Percentiles rank a stretch among this genome's conserved stretches.
Conservation (phyloP, 73 alveolate genomes). For the Strombidium stylifer region DNA sequence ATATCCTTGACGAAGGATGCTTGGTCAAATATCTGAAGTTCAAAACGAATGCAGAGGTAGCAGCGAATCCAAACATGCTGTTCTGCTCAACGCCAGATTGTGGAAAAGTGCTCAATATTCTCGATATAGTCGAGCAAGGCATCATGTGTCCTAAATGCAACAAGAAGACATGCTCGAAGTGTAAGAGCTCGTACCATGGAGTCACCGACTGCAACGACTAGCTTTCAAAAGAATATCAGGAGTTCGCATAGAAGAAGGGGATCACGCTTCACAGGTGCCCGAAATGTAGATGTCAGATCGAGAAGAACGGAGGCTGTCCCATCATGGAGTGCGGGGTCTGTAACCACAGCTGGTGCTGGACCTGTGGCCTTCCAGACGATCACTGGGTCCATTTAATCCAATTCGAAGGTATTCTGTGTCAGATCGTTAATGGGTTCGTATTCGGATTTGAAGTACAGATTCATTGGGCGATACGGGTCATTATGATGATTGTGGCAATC, state of each 20-base stretch:
- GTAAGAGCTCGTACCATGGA: slow-evolving; percentile 20
- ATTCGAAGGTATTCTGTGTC: too few species aligned
- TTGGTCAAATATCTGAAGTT: slow-evolving; percentile 44
- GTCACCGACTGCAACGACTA: slow-evolving; percentile 20
- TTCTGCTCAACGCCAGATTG: slow-evolving; percentile 73
- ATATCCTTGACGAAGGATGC: slow-evolving; percentile 16
- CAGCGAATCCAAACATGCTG: slow-evolving; percentile 41
- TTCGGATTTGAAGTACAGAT: too few species aligned
- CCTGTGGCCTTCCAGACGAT: background rate
- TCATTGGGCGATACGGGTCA: too few species aligned
- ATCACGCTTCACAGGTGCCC: slow-evolving; percentile 24
- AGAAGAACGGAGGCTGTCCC: background rate
- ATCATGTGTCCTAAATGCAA: slow-evolving; percentile 8
- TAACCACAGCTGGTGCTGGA: background rate
- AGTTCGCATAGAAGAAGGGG: slow-evolving; percentile 14
- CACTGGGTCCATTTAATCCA: background rate
- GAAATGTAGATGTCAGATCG: background rate
- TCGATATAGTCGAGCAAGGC: background rate
- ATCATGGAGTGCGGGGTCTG: background rate
- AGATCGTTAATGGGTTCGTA: too few species aligned
- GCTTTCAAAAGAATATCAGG: slow-evolving; percentile 26
- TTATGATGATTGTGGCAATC: too few species aligned
- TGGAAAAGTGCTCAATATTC: slow-evolving; percentile 16
- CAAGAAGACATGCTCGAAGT: slow-evolving; percentile 26
- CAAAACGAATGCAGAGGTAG: slow-evolving; percentile 37